Evolutionary conservation across 139 green algal species (phyloP).

Genomic region (Medakamo hakoo): DNA sequence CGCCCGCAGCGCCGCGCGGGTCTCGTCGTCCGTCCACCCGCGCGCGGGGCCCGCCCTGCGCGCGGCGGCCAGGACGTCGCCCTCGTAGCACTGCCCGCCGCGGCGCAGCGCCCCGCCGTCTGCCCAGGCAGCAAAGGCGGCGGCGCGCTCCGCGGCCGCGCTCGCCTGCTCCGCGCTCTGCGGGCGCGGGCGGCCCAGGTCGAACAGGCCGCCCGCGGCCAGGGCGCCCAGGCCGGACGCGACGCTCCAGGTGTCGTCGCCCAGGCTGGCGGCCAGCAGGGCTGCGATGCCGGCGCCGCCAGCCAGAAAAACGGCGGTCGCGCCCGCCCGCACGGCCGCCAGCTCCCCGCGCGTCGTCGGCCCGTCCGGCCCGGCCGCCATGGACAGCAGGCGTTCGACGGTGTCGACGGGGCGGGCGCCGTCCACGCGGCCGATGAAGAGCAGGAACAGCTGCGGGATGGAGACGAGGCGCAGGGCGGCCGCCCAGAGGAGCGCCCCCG

Average conservation of each 20-base stretch:
- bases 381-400: neutral
- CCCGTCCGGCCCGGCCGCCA: neutral
- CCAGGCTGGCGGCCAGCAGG: neutral
- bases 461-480: neutral
- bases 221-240: neutral
- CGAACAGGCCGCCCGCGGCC: no score
- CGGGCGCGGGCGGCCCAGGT: neutral
- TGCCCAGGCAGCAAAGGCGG: neutral
- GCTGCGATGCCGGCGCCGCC: neutral
- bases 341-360: neutral
- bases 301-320: neutral
- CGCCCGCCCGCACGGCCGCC: no score
- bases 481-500: neutral
- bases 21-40: neutral
- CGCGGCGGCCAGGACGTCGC: neutral
- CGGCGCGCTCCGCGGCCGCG: neutral
- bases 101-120: neutral
- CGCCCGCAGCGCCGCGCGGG: neutral
- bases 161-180: neutral
- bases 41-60: no score
- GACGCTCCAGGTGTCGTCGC: neutral
- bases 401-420: no score
- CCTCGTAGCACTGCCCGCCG: neutral
- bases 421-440: no score
- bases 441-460: neutral